A percentile compares a stretch with the other conserved stretches of the same genome.
These are phyloP conservation scores for Discostella stelligeroides DNA, from an alignment of 108 stramenopile genomes.

Conservation along the genomic window DNA sequence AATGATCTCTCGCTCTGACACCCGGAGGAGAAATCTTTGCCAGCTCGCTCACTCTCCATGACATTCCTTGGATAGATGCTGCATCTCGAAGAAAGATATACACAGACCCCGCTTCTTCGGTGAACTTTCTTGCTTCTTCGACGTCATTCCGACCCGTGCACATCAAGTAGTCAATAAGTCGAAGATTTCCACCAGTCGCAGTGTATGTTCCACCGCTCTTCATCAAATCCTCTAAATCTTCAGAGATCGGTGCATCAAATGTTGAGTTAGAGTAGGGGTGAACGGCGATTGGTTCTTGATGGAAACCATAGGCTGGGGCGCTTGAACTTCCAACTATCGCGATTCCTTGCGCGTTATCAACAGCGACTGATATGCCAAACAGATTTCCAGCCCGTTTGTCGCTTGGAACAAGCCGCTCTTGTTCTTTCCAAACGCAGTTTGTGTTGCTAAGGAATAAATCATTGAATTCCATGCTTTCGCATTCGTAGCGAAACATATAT, in stretches of 20 bases:
- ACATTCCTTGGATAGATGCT: slow-evolving; percentile 27
- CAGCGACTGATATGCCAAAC: slow-evolving; percentile 63
- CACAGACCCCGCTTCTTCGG: slow-evolving; percentile 62
- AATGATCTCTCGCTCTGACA: slow-evolving; percentile 54
- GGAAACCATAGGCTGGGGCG: slow-evolving; percentile 44
- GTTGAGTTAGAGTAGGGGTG: slow-evolving; percentile 36
- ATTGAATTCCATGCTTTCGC: slow-evolving; percentile 15
- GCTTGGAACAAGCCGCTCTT: slow-evolving; percentile 59
- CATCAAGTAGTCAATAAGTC: slow-evolving; percentile 36
- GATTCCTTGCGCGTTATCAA: slow-evolving; percentile 58
- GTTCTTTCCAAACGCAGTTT: slow-evolving; percentile 62
- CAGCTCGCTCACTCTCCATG: slow-evolving; percentile 57
- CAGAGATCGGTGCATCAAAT: slow-evolving; percentile 13
- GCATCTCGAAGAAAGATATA: slow-evolving; percentile 65
- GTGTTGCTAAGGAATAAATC: slow-evolving; percentile 35
- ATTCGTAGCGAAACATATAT: slow-evolving; percentile 60
- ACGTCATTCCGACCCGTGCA: slow-evolving; percentile 12
- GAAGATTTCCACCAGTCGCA: slow-evolving; percentile 37
- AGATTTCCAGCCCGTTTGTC: slow-evolving; percentile 62
- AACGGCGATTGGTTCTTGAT: slow-evolving; percentile 42
- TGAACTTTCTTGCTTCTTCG: slow-evolving; percentile 24
- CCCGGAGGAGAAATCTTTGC: slow-evolving; percentile 68
- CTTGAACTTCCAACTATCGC: slow-evolving; percentile 60
- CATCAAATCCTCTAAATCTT: slow-evolving; percentile 31
- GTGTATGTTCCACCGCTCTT: slow-evolving; percentile 29